Evolutionary conservation across 1,284 basidiomycete genomes (phyloP), one percentile per base, ranked within the genome.

Genomic region (Singerocomus inundabilis): DNA sequence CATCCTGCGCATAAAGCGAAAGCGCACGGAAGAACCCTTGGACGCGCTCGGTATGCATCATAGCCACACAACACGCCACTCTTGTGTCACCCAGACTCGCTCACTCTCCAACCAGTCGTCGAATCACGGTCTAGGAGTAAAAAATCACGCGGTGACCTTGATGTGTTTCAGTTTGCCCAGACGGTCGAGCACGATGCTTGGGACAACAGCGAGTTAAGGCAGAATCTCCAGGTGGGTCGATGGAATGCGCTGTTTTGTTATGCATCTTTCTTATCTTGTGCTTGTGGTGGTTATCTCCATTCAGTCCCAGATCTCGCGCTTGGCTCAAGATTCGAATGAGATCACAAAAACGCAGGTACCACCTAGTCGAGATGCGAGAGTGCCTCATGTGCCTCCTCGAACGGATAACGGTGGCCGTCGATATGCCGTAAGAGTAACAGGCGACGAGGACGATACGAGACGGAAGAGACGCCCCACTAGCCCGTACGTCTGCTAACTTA

Each of bases 1-100:
- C 1, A 84, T 90, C 56, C 66, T 90, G 28, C 80, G 88, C 37
- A 88, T 90, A 67, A 90, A 90, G 64, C 76, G 87, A 26, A 90
- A 89, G 61, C 75, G 88, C 30, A 84, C 79, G 37, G 88, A 91
- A 58, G 88, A 88, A 61, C 85, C 87, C 30, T 71, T 89, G 37
- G 87, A 90, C 68, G 86, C 84, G 36, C 74, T 90, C 55, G 82
- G 87, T 84, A 70, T 58, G 73, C 49, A 42, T 49, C 39, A 21
- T 55, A 21, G 44, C 47, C 54, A 51, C 43, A 36, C 38, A 36
- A 33, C 44, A 52, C 51, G 43, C 36, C 40, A 38, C 42, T 40
- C 43, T 44, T 21, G 21, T 31, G 34, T 41, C 48, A 18, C 30
- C 41, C 25, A 53, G 35, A 42, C 44, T 33, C 30, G 41, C 64